Percentiles rank a stretch among this genome's conserved stretches.
These are phyloP conservation scores for Pythium biforme DNA, from an alignment of 352 stramenopile species.

Conservation along the genomic window DNA sequence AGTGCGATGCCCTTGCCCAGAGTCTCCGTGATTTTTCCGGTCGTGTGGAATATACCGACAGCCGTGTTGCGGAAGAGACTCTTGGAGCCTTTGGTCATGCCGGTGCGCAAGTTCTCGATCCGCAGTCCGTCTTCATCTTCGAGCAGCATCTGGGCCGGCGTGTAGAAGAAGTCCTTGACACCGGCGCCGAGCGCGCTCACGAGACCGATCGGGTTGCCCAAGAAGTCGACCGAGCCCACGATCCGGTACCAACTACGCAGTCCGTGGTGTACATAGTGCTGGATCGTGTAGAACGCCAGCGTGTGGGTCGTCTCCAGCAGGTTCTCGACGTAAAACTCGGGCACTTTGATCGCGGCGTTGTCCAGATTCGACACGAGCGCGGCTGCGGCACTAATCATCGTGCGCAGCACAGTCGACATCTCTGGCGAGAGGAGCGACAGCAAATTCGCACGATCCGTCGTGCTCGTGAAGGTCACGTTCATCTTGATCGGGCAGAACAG, in stretches of 20 bases:
- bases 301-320: constrained; percentile 85
- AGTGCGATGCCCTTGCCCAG: constrained; percentile 84
- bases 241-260: constrained; percentile 87
- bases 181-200: constrained; percentile 87
- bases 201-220: constrained; percentile 90
- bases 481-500: constrained; percentile 84
- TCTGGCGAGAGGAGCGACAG: constrained; percentile 78
- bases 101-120: constrained; percentile 84
- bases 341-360: constrained; percentile 83
- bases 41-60: constrained; percentile 89
- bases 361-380: constrained; percentile 85
- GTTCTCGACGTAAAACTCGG: constrained; percentile 90
- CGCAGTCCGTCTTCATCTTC: constrained; percentile 85
- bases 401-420: constrained; percentile 77
- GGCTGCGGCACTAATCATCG: constrained; percentile 75
- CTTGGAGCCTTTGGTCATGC: constrained; percentile 88
- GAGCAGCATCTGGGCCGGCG: constrained; percentile 90
- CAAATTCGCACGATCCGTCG: constrained; percentile 76
- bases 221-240: constrained; percentile 87
- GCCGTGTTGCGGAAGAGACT: constrained; percentile 84
- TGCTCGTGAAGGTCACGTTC: constrained; percentile 87
- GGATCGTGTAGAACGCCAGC: constrained; percentile 81
- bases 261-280: constrained; percentile 85
- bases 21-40: constrained; percentile 87
- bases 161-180: constrained; percentile 95